Percentiles rank a stretch among this genome's conserved stretches.
Conservation (phyloP, 2,329 filamentous ascomycete species). For the Cladophialophora exuberans region DNA sequence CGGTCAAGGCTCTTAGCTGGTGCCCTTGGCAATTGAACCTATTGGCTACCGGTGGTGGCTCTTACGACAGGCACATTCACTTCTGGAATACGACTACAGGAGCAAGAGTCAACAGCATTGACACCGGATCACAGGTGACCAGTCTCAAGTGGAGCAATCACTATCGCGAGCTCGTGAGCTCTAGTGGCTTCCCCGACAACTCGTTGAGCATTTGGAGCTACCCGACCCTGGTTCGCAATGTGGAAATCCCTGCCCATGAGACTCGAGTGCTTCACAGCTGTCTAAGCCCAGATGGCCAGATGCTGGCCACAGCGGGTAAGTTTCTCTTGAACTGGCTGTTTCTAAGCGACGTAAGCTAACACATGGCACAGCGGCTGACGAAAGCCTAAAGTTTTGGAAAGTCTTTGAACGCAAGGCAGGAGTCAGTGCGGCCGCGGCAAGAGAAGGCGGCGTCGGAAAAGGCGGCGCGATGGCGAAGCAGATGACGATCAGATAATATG, state of each 20-base stretch:
- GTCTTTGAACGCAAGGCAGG: slow-evolving; percentile 98
- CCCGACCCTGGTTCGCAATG: slow-evolving; percentile 92
- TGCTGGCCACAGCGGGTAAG: slow-evolving; percentile 88
- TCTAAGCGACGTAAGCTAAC: slow-evolving; percentile 13
- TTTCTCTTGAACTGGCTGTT: slow-evolving; percentile 16
- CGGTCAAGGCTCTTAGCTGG: slow-evolving; percentile 97
- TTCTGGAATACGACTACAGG: slow-evolving; percentile 99
- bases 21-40: slow-evolving; percentile 99
- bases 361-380: slow-evolving; percentile 73
- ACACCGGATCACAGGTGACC: slow-evolving; percentile 96
- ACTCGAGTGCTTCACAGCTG: slow-evolving; percentile 95
- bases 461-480: slow-evolving; percentile 90
- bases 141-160: slow-evolving; percentile 94
- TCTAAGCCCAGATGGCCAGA: slow-evolving; percentile 95
- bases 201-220: slow-evolving; percentile 99
- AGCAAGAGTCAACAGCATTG: slow-evolving; percentile 97
- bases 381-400: slow-evolving; percentile 99
- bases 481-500: slow-evolving; percentile 81
- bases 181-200: slow-evolving; percentile 98
- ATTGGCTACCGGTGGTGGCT: slow-evolving; percentile 92
- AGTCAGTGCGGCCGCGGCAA: slow-evolving; percentile 63
- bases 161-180: slow-evolving; percentile 98
- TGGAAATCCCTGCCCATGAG: slow-evolving; percentile 97
- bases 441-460: slow-evolving; percentile 68
- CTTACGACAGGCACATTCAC: slow-evolving; percentile 96